Conservation (phyloP, 225 moss, liverwort and hornwort species). For the Asterella californica region DNA sequence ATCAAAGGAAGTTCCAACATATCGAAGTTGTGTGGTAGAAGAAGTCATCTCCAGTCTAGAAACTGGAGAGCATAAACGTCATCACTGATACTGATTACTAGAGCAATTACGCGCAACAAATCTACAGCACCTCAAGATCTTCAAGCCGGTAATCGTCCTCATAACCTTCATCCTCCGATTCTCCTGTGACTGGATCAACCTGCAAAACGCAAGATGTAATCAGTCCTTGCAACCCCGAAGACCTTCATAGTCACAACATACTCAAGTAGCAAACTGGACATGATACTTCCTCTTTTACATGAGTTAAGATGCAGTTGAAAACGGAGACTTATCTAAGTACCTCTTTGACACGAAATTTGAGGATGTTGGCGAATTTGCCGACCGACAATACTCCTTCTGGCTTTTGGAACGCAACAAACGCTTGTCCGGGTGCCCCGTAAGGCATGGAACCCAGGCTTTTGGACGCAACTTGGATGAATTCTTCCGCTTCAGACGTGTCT, state of each 20-base stretch:
- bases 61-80: no score
- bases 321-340: constrained; percentile 19
- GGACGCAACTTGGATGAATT: constrained; percentile 47
- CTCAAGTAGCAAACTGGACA: neutral
- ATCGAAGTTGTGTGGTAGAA: neutral
- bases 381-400: constrained; percentile 48
- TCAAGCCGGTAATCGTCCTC: constrained; percentile 79
- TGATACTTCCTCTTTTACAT: neutral
- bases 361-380: constrained; percentile 68
- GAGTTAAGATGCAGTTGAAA: neutral
- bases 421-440: constrained; percentile 67
- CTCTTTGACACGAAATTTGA: constrained; percentile 79
- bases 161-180: constrained; percentile 81
- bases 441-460: constrained; percentile 73
- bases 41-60: neutral
- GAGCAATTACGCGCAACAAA: no score
- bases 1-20: no score
- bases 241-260: neutral
- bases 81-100: no score
- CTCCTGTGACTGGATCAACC: constrained; percentile 80
- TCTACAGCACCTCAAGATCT: constrained; percentile 57
- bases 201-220: constrained; percentile 26
- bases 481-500: constrained; percentile 65
- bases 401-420: constrained; percentile 75
- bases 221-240: neutral